Evolutionary conservation across 148 eudicot species (phyloP).

Genomic region (Limonium bicolor): DNA sequence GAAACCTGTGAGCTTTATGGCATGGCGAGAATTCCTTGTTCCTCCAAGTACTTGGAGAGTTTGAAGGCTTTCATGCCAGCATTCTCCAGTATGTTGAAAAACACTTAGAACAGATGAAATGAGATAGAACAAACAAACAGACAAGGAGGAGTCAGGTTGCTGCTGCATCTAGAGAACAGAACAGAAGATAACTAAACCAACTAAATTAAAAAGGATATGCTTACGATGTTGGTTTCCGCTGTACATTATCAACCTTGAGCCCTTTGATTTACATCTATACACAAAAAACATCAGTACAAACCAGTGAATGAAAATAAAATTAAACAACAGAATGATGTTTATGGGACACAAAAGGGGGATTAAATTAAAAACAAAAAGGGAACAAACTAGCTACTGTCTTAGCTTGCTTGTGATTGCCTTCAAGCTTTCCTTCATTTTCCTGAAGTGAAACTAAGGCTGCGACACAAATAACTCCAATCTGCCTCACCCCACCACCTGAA

Average conservation of each 20-base stretch:
- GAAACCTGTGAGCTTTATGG: slow-evolving; percentile 46
- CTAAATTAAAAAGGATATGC: slow-evolving; percentile 9
- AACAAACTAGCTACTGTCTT: slow-evolving; percentile 67
- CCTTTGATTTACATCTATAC: slow-evolving; percentile 71
- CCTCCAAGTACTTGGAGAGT: slow-evolving; percentile 43
- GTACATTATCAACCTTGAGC: slow-evolving; percentile 45
- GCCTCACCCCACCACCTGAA: slow-evolving; percentile 98
- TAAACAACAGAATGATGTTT: too few relatives aligned
- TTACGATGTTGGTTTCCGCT: slow-evolving; percentile 92
- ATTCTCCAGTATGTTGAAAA: slow-evolving; percentile 33
- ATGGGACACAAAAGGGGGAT: too few relatives aligned
- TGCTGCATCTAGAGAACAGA: not conserved
- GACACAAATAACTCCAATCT: slow-evolving; percentile 77
- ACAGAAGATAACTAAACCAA: not conserved
- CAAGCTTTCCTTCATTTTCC: slow-evolving; percentile 66
- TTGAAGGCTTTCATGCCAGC: slow-evolving; percentile 32
- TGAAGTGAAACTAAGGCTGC: slow-evolving; percentile 82
- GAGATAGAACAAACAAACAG: not conserved
- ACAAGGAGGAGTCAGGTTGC: too few relatives aligned
- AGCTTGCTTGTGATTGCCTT: slow-evolving; percentile 68
- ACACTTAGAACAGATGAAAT: slow-evolving; percentile 27
- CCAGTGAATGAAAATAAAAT: too few relatives aligned
- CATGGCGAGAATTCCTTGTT: slow-evolving; percentile 55
- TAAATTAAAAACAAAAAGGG: not conserved
- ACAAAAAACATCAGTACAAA: too few relatives aligned